Base-by-base conservation (phyloP, 768 basidiomycete species). In the Leccinum truebloodii region DNA sequence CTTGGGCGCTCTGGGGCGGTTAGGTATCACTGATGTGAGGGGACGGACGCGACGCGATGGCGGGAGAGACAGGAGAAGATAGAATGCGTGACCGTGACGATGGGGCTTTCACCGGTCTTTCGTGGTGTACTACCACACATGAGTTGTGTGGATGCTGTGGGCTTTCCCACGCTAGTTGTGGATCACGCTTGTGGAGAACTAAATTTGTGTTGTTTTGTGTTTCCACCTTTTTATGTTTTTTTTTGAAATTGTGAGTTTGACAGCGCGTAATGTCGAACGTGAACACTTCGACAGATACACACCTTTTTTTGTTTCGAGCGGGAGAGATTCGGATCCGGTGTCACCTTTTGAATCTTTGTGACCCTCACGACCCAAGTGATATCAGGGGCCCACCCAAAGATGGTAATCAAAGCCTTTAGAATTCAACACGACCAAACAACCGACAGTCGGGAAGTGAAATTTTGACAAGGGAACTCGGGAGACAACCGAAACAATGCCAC, bases 391-490 rank as follows among this genome's bases (percentile, higher is more conserved):
- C 22, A 28, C 22, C 50, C 28, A 13, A 18, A 51, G 8, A 26
- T 18, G 22, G 50, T 28, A 34, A 30, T 32, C 52, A 28, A 53
- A n/a, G 24, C 35, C 53, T 54, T 54, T 35, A 10, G 49, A 58
- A 58, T 59, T 71, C 28, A 57, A 62, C 41, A 62, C 32, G 8
- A 24, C 54, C 54, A 62, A 62, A 62, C 61, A 62, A 55, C 50
- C 26, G 37, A 18, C 14, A 16, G 14, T 16, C 13, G 16, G 10
- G 26, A 26, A 16, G 26, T 28, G 26, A 26, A 28, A 51, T 22
- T 26, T 28, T 18, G 51, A 12, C 30, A 32, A 14, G 3, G n/a
- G 32, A 32, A 32, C 32, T 32, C 32, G 32, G 32, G 32, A 32
- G 6, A 6, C 6, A 16, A 9, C 26, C 24, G 5, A 20, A 24